Evolutionary conservation across 108 stramenopile species (phyloP), one percentile per base, ranked within the genome.

Genomic region (Nitzschia sp.): DNA sequence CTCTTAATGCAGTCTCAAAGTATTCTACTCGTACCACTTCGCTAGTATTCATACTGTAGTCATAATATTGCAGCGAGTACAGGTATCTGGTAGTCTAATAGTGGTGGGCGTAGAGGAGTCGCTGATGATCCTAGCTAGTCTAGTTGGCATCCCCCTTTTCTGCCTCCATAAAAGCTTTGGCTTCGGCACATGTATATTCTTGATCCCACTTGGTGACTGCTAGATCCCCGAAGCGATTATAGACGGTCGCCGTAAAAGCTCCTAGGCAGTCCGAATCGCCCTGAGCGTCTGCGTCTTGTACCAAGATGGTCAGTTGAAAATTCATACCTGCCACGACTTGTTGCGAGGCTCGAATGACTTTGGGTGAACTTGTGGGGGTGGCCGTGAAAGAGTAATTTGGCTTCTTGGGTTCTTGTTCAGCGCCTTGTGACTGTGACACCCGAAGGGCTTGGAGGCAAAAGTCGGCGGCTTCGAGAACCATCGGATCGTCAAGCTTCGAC

Each of bases 261-360:
- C 79, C 74, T 13, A 58, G 25, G 45, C 79, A 80, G n/a, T n/a
- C n/a, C n/a, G n/a, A n/a, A n/a, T n/a, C n/a, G n/a, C n/a, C n/a
- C n/a, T n/a, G n/a, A 19, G 46, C 21, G 19, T 9, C 55, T 9
- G 26, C 19, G 17, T 56, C 50, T 38, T 25, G 13, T 9, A 66
- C 53, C 32, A 66, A 54, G 11, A 75, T 26, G 15, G 73, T 74
- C 3, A 79, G 47, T 22, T 50, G 55, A 53, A 64, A 63, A 58
- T 80, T 80, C 13, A 71, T 31, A 9, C 79, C 79, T 1, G 79
- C 79, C 19, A 80, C 79, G 25, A 80, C 79, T 62, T 80, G 72
- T 59, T 69, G 19, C 48, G 30, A 57, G 53, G 65, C 72, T 46
- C 41, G 28, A n/a, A 67, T 50, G 16, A 58, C 47, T 59, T 59